These are phyloP conservation scores for Penicillium robsamsonii DNA, from an alignment of 495 filamentous ascomycete species.

Conservation along the genomic window DNA sequence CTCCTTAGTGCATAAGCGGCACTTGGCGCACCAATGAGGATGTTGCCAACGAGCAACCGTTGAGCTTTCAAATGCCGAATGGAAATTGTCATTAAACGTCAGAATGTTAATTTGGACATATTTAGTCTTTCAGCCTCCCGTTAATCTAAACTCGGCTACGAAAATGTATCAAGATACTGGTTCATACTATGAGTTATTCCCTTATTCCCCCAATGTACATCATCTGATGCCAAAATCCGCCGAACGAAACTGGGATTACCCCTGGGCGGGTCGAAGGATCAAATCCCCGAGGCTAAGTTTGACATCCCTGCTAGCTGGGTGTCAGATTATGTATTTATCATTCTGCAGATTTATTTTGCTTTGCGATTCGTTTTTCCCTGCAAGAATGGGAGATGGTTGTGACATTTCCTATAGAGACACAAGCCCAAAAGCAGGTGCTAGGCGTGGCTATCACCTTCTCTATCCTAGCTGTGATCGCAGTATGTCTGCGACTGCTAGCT, in stretches of 20 bases:
- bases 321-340: not conserved
- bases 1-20: not conserved
- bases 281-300: not conserved
- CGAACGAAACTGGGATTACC: not conserved
- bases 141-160: too few species aligned
- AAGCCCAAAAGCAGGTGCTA: not conserved
- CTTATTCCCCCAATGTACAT: not conserved
- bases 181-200: not conserved
- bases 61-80: not conserved
- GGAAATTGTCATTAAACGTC: not conserved
- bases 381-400: not conserved
- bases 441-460: not conserved
- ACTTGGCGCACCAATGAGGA: not conserved
- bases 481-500: not conserved
- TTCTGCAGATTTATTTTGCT: not conserved
- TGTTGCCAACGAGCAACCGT: not conserved
- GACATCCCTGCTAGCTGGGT: not conserved
- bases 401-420: not conserved
- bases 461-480: not conserved
- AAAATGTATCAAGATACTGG: not conserved
- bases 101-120: not conserved
- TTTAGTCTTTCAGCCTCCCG: not conserved
- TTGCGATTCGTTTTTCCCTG: not conserved
- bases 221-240: not conserved
- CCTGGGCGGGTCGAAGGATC: not conserved